phyloP scores from a whole-genome alignment of 1,139 yeast genomes.

The Hemisphaericaspora lyxosophila region DNA sequence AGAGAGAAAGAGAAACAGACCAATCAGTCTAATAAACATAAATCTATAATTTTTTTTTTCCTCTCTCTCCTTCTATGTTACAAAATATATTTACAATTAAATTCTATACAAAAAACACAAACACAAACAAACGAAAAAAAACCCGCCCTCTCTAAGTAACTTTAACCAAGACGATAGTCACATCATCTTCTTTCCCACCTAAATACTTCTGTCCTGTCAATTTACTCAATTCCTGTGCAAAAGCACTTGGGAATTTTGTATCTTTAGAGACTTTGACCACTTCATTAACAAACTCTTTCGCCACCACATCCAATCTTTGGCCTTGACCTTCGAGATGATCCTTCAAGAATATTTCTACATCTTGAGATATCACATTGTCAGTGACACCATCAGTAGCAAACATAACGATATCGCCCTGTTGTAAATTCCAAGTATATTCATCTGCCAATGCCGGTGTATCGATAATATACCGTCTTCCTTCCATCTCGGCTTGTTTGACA shows the following conservation, averaged over 20 bases:
- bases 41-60: not conserved
- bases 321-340: constrained; percentile 38
- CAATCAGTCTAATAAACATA: too few species aligned
- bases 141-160: constrained; percentile 31
- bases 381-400: constrained; percentile 94
- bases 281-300: constrained; percentile 61
- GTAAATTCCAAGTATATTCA: constrained; percentile 48
- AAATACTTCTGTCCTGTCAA: constrained; percentile 68
- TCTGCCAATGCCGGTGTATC: constrained; percentile 56
- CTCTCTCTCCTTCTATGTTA: not conserved
- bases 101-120: not conserved
- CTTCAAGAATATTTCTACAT: constrained; percentile 60
- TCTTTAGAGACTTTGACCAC: constrained; percentile 74
- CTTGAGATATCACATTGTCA: constrained; percentile 77
- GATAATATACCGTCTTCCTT: constrained; percentile 61
- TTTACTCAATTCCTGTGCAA: constrained; percentile 74
- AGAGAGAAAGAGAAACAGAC: too few species aligned
- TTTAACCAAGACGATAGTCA: constrained; percentile 73
- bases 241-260: constrained; percentile 75
- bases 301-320: constrained; percentile 34
- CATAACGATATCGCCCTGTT: constrained; percentile 71
- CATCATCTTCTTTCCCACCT: constrained; percentile 96
- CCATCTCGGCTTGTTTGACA: constrained; percentile 52
- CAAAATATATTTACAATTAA: too few species aligned
- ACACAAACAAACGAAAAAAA: not conserved